These are phyloP conservation scores for Fusarium clavum DNA, from an alignment of 2,329 filamentous ascomycete genomes.

Conservation along the genomic window DNA sequence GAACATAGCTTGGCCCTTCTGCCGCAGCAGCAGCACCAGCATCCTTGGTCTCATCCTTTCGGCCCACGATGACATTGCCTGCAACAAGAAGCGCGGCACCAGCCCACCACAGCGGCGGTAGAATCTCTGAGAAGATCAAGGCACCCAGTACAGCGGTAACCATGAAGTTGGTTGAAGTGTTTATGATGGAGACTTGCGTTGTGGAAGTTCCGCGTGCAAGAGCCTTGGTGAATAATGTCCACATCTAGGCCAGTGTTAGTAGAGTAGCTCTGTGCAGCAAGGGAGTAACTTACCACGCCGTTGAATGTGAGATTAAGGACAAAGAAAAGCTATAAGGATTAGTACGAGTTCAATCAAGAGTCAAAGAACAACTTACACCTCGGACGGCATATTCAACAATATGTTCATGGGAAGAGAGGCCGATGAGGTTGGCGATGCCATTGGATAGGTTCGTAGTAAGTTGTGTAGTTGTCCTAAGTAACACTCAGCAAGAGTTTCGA, in stretches of 20 bases:
- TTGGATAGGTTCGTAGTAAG: conserved; percentile 63
- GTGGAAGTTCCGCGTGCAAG: conserved; percentile 80
- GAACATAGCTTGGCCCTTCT: conserved; percentile 47
- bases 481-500: conserved; percentile 3
- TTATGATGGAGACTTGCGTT: conserved; percentile 83
- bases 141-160: conserved; percentile 78
- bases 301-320: conserved; percentile 80
- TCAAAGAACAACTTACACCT: conserved; percentile 54
- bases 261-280: not conserved
- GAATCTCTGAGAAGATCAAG: conserved; percentile 75
- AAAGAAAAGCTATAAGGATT: conserved; percentile 72
- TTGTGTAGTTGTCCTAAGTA: conserved; percentile 64
- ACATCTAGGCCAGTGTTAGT: conserved; percentile 67
- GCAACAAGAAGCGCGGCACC: conserved; percentile 78
- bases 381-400: conserved; percentile 63
- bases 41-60: conserved; percentile 67
- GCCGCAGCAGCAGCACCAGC: conserved; percentile 33
- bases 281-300: conserved; percentile 65
- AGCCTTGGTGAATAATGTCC: conserved; percentile 83
- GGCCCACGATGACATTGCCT: conserved; percentile 82
- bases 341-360: conserved; percentile 10
- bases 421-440: conserved; percentile 58
- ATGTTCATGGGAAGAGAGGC: conserved; percentile 55
- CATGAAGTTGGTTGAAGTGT: conserved; percentile 85
- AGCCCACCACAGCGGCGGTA: conserved; percentile 81